These are phyloP conservation scores for Cytospora piceae DNA, from an alignment of 2,329 filamentous ascomycete species.

Conservation along the genomic window DNA sequence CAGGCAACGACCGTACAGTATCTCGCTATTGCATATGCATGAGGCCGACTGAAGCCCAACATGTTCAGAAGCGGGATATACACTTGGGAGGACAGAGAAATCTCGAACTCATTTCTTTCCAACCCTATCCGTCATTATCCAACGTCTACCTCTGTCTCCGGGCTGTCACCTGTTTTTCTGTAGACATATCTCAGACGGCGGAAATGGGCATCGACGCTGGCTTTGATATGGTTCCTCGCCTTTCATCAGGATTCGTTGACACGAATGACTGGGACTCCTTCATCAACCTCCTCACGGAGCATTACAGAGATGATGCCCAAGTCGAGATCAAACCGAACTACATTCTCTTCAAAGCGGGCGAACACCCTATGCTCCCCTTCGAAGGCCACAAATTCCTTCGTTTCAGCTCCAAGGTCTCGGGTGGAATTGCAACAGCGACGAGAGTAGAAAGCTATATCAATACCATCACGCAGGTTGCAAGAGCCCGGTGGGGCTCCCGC, in stretches of 20 bases:
- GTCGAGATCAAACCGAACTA: slow-evolving; percentile 6
- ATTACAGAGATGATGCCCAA: slow-evolving; percentile 11
- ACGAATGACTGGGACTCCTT: background rate
- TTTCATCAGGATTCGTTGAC: slow-evolving; percentile 7
- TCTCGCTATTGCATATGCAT: too few species aligned
- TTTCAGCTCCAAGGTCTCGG: slow-evolving; percentile 15
- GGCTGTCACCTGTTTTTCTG: background rate
- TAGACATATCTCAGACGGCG: background rate
- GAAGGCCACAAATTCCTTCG: slow-evolving; percentile 20
- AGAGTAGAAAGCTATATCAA: background rate
- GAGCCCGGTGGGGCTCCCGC: background rate
- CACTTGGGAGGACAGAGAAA: too few species aligned
- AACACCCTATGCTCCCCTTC: slow-evolving; percentile 9
- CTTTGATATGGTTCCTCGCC: slow-evolving; percentile 24
- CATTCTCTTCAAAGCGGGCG: slow-evolving; percentile 21
- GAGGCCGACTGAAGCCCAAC: too few species aligned
- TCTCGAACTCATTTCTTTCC: too few species aligned
- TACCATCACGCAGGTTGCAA: background rate
- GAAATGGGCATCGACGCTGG: slow-evolving; percentile 9
- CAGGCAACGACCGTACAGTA: too few species aligned
- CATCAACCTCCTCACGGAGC: background rate
- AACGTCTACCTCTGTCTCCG: background rate
- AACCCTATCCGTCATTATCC: too few species aligned
- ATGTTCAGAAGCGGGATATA: too few species aligned
- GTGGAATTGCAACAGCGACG: background rate